These are phyloP conservation scores for Acephala macrosclerotiorum DNA, from an alignment of 2,329 filamentous ascomycete species.

Conservation along the genomic window DNA sequence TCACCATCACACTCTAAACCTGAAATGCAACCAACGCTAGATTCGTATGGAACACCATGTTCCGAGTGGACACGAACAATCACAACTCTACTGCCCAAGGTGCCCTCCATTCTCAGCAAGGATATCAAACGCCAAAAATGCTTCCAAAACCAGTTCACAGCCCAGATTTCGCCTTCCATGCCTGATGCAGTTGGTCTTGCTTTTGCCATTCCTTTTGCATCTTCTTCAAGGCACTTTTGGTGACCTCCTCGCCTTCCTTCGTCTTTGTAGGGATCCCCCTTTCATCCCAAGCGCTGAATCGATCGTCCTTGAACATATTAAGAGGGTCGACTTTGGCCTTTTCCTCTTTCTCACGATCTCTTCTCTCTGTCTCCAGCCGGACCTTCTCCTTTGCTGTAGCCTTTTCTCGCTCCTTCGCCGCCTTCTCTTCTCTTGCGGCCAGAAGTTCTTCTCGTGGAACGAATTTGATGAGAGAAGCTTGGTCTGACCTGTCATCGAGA, in stretches of 20 bases:
- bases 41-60: not conserved
- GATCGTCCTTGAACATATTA: slow-evolving; percentile 65
- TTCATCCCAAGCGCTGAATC: slow-evolving; percentile 80
- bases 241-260: slow-evolving; percentile 78
- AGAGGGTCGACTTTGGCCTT: slow-evolving; percentile 63
- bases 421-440: slow-evolving; percentile 65
- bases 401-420: slow-evolving; percentile 67
- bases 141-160: slow-evolving; percentile 15
- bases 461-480: slow-evolving; percentile 77
- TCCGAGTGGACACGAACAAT: not conserved
- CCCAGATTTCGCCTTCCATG: slow-evolving; percentile 49
- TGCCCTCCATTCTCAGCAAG: slow-evolving; percentile 8
- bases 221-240: slow-evolving; percentile 83
- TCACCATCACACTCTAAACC: not conserved
- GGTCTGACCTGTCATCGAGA: slow-evolving; percentile 79
- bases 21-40: not conserved
- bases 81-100: not conserved
- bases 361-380: slow-evolving; percentile 54
- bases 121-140: slow-evolving; percentile 13
- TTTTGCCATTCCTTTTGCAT: slow-evolving; percentile 88
- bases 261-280: slow-evolving; percentile 82
- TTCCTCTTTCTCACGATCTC: slow-evolving; percentile 61
- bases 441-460: slow-evolving; percentile 64
- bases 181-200: slow-evolving; percentile 86
- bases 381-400: slow-evolving; percentile 63